A percentile compares a stretch with the other conserved stretches of the same genome.
These are phyloP conservation scores for Beauveria pseudobassiana DNA, from an alignment of 2,329 filamentous ascomycete species.

Conservation along the genomic window DNA sequence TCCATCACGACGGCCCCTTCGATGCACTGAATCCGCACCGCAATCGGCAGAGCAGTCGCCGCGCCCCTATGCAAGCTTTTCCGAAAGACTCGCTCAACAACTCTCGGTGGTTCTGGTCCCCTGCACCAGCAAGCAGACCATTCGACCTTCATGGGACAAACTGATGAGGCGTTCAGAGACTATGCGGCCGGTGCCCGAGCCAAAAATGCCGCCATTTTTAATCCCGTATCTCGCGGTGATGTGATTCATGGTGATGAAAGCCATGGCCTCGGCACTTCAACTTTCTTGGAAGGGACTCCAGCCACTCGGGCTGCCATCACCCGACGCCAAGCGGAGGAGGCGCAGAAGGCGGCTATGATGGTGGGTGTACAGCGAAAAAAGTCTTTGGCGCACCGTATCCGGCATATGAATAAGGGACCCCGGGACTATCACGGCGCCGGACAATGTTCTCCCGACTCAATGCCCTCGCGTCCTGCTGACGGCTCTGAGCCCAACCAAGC, in stretches of 20 bases:
- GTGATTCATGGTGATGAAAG: constrained; percentile 79
- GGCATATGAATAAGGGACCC: constrained; percentile 69
- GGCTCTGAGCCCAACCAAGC: constrained; percentile 50
- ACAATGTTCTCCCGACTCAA: constrained; percentile 32
- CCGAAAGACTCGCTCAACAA: constrained; percentile 91
- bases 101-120: constrained; percentile 82
- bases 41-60: constrained; percentile 73
- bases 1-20: constrained; percentile 96
- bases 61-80: constrained; percentile 94
- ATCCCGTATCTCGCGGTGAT: constrained; percentile 59
- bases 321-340: constrained; percentile 63
- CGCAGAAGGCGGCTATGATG: constrained; percentile 44
- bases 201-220: constrained; percentile 48
- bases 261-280: constrained; percentile 82
- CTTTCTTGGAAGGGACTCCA: constrained; percentile 89
- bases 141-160: constrained; percentile 75
- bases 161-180: constrained; percentile 81
- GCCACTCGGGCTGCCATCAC: constrained; percentile 74
- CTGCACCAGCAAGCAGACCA: constrained; percentile 76
- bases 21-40: constrained; percentile 93
- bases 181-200: constrained; percentile 44
- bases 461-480: constrained; percentile 25
- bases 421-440: constrained; percentile 52
- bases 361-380: constrained; percentile 79
- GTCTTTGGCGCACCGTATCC: constrained; percentile 85